Conservation (phyloP, 352 stramenopile species). For the Phytophthora cajani region DNA sequence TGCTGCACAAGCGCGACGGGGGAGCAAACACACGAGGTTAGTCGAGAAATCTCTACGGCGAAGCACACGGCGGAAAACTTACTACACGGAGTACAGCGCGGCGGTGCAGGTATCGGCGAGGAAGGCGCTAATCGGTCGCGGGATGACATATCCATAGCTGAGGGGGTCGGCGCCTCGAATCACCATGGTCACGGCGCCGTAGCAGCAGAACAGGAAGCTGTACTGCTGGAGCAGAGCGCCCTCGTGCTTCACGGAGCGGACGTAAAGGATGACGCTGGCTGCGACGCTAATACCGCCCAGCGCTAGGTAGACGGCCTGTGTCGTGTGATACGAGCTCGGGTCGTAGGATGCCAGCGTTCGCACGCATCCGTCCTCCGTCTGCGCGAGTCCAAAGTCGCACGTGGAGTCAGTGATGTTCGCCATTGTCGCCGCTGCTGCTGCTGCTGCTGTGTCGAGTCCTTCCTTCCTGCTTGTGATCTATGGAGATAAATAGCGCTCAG, state of each 20-base stretch:
- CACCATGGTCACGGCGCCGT: conserved; percentile 49
- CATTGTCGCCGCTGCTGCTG: conserved; percentile 10
- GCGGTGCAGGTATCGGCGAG: conserved; percentile 56
- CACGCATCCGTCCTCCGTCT: conserved; percentile 36
- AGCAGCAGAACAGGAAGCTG: conserved; percentile 55
- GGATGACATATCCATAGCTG: conserved; percentile 52
- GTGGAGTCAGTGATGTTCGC: conserved; percentile 47
- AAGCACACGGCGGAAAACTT: conserved; percentile 19
- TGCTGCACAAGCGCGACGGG: conserved; percentile 28
- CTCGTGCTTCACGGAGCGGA: conserved; percentile 44
- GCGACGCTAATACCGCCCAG: conserved; percentile 35
- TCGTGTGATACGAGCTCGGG: conserved; percentile 31
- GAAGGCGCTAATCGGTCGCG: conserved; percentile 44
- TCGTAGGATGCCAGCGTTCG: conserved; percentile 44
- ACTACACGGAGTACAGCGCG: conserved; percentile 61
- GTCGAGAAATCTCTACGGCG: background rate
- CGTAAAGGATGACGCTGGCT: conserved; percentile 44
- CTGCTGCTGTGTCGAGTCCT: conserved; percentile 9
- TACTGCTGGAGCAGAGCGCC: conserved; percentile 49
- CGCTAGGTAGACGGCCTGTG: conserved; percentile 43
- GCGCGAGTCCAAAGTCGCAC: conserved; percentile 43
- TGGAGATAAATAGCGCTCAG: conserved; percentile 32
- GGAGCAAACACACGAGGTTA: conserved; percentile 18
- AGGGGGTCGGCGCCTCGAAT: conserved; percentile 50
- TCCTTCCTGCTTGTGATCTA: conserved; percentile 12